phyloP scores from a whole-genome alignment of 768 basidiomycete genomes.

The Rhodotorula taiwanensis region DNA sequence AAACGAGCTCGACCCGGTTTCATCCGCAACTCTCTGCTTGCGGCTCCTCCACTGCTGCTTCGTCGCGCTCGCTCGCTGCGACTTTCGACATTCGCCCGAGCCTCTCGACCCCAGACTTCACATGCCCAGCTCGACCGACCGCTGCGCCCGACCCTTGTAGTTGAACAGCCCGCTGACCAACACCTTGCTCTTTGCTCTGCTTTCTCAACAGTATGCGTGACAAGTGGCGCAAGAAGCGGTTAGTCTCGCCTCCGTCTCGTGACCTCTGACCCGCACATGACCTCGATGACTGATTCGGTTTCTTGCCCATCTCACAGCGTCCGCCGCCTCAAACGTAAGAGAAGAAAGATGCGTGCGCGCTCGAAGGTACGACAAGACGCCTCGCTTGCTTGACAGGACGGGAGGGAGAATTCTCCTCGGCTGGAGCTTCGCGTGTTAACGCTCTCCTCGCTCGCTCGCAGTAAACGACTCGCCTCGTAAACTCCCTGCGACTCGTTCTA shows the following conservation, averaged over 20 bases:
- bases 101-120: too few species aligned
- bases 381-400: too few species aligned
- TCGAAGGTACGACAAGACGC: constrained; percentile 33
- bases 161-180: too few species aligned
- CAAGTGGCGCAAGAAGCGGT: constrained; percentile 40
- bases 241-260: background rate
- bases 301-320: background rate
- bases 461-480: constrained; percentile 30
- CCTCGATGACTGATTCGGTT: background rate
- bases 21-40: too few species aligned
- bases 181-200: background rate
- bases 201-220: constrained; percentile 33
- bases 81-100: too few species aligned
- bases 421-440: background rate
- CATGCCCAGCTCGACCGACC: background rate
- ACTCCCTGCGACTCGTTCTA: background rate
- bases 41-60: too few species aligned
- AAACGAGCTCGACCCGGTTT: too few species aligned
- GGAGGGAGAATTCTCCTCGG: too few species aligned
- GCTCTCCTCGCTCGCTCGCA: background rate
- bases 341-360: constrained; percentile 37
- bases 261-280: background rate
- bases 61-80: too few species aligned
- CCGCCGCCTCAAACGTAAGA: constrained; percentile 35
- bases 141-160: too few species aligned